Evolutionary conservation across 2,329 filamentous ascomycete genomes (phyloP).

Genomic region (Colletotrichum tropicale): DNA sequence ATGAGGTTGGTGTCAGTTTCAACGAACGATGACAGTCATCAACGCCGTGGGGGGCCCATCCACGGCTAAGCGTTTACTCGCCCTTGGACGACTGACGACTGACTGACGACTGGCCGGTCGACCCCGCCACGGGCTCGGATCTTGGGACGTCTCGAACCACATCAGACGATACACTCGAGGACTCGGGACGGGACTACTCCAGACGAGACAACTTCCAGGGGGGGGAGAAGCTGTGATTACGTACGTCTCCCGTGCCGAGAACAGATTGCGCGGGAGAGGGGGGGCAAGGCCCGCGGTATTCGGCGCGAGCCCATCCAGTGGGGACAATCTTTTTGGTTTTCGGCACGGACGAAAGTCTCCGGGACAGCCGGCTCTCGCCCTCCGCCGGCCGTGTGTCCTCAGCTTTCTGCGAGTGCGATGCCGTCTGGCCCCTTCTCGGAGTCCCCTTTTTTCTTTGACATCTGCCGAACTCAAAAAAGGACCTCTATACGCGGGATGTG

Average conservation of each 20-base stretch:
- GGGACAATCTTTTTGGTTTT: not conserved
- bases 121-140: not conserved
- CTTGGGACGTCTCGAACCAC: conserved; percentile 9
- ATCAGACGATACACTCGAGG: conserved; percentile 12
- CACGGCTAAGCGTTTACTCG: not conserved
- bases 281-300: not conserved
- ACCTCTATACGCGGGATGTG: not conserved
- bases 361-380: not conserved
- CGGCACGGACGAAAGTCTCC: conserved; percentile 6
- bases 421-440: not conserved
- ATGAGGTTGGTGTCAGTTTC: not conserved
- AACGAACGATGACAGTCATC: not conserved
- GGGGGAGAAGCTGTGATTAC: not conserved
- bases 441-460: not conserved
- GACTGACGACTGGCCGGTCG: not conserved
- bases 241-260: not conserved
- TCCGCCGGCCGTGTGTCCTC: not conserved
- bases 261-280: not conserved
- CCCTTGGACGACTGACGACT: not conserved
- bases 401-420: not conserved
- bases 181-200: not conserved
- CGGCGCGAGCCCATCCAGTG: not conserved
- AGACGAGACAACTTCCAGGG: not conserved
- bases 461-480: not conserved
- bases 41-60: not conserved